Base-by-base conservation (phyloP, 2,329 filamentous ascomycete genomes). In the Blastomyces emzantsi region DNA sequence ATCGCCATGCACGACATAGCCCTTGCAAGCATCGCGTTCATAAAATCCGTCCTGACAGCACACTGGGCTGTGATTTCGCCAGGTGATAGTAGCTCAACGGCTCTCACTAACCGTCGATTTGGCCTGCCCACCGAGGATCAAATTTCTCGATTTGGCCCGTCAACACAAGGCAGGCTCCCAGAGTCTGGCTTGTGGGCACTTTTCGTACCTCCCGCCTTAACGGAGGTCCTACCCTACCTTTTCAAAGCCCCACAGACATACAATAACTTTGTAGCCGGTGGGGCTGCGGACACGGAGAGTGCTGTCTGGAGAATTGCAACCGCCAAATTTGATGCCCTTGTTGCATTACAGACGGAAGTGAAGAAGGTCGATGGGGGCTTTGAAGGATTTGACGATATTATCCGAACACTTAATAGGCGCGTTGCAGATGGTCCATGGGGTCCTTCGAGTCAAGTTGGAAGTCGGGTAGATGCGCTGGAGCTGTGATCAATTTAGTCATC, bases 1-100 rank as follows among this genome's bases (percentile, higher is more conserved):
- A 70, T 86, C 17, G 83, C 81, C 0, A 79, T 87, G 73, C 80
- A 80, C 66, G 83, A 85, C 39, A 77, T 79, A 11, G 83, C 84
- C 0, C 72, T 86, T 5, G 79, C 83, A 25, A 80, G 85, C 0
- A 77, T 85, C 22, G 73, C 77, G 2, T 75, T 85, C 41, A 78
- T 86, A 45, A 74, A 75, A 36, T 76, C 81, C 2, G 73, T 86
- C 51, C 78, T 83, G 45, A 83, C 79, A 2, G 79, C 84, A 2
- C 79, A 80, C 33, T 87, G 84, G 84, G 74, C 78, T 19, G 69
- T 74, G 1, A 65, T 78, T 15, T 70, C 77, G 1, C 67, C 71
- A 3, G 65, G 77, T 39, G 61, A 70, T 28, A 39, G 30, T 22
- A 67, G 61, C 7, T 66, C 72, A 0, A 66, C 69, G 11, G 64